phyloP scores from a whole-genome alignment of 2,329 filamentous ascomycete species.

The Scedosporium minutisporum region DNA sequence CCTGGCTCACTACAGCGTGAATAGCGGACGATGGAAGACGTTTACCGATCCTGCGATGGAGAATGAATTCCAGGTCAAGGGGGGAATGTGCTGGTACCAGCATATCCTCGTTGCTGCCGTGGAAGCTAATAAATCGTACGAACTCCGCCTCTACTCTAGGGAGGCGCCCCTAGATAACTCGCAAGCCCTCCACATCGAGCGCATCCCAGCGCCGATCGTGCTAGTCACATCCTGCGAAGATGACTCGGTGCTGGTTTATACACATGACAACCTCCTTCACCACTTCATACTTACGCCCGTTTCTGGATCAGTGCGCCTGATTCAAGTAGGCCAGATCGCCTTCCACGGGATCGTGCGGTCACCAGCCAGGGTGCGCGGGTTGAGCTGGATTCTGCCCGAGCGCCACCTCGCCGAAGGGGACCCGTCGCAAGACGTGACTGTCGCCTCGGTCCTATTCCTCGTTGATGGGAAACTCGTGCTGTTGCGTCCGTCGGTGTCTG shows the following conservation, averaged over 20 bases:
- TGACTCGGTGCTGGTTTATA: conserved; percentile 92
- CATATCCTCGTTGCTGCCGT: conserved; percentile 89
- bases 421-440: conserved; percentile 87
- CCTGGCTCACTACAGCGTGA: conserved; percentile 89
- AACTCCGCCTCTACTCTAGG: conserved; percentile 86
- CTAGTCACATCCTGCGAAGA: conserved; percentile 82
- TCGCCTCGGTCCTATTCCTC: conserved; percentile 89
- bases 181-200: conserved; percentile 65
- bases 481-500: conserved; percentile 75
- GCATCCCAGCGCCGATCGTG: conserved; percentile 76
- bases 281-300: conserved; percentile 81
- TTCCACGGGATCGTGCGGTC: conserved; percentile 95
- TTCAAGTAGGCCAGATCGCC: conserved; percentile 95
- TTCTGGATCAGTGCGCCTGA: conserved; percentile 60
- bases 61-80: conserved; percentile 83
- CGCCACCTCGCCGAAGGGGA: conserved; percentile 82
- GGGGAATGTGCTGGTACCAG: conserved; percentile 98
- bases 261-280: conserved; percentile 89
- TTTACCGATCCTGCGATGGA: conserved; percentile 75
- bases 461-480: conserved; percentile 94
- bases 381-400: conserved; percentile 94
- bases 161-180: conserved; percentile 68
- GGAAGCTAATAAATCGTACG: conserved; percentile 72
- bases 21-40: conserved; percentile 90
- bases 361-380: conserved; percentile 79